Conservation (phyloP, 441 rosid genomes). For the Syzygium syzygioides region DNA sequence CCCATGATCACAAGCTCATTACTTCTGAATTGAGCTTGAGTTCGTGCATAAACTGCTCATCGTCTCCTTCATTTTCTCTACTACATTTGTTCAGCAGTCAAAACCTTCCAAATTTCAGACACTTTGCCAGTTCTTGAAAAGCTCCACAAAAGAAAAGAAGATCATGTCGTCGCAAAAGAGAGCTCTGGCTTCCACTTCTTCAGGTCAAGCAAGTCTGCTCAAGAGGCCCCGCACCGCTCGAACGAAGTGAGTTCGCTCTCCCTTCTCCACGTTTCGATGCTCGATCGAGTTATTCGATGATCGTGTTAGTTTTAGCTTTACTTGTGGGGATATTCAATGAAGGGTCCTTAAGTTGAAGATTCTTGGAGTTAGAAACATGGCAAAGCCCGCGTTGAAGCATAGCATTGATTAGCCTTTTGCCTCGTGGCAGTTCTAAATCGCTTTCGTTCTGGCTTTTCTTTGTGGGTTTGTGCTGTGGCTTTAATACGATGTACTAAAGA, state of each 20-base stretch:
- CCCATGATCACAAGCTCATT: too few species aligned
- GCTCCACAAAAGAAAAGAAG: neutral
- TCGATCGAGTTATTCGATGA: too few species aligned
- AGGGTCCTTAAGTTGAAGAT: too few species aligned
- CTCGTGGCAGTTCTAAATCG: too few species aligned
- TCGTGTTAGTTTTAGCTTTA: too few species aligned
- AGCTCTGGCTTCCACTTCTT: neutral
- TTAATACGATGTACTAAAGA: neutral
- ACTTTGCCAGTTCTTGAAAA: neutral
- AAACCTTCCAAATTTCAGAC: neutral
- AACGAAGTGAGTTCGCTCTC: neutral
- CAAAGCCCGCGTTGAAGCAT: neutral
- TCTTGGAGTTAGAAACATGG: too few species aligned
- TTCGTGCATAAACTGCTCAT: accelerated
- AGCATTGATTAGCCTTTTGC: too few species aligned
- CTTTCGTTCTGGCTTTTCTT: neutral
- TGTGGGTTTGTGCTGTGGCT: neutral
- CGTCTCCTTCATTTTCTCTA: neutral
- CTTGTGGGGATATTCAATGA: too few species aligned
- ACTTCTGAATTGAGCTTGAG: neutral
- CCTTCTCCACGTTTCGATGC: neutral
- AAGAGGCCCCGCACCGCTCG: neutral
- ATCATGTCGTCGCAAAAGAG: neutral
- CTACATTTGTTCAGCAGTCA: neutral
- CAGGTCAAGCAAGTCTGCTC: neutral